Conservation (phyloP, 441 rosid species). For the Croton setiger region DNA sequence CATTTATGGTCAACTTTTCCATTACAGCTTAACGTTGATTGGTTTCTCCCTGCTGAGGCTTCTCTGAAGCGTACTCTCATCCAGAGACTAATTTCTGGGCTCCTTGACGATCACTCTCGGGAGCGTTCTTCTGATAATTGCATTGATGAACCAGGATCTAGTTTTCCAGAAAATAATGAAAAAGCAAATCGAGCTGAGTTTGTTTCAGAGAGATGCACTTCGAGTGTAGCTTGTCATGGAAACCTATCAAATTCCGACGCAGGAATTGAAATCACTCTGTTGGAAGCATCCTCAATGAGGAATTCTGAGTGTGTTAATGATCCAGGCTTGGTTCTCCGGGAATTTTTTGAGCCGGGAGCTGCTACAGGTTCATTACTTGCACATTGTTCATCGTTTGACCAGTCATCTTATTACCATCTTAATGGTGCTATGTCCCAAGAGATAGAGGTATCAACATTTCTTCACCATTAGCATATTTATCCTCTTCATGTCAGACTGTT, state of each 20-base stretch:
- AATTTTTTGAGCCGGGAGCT: conserved; percentile 69
- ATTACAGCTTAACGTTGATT: conserved; percentile 58
- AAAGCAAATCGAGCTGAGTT: conserved; percentile 39
- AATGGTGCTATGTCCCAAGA: conserved; percentile 44
- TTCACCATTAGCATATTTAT: conserved; percentile 13
- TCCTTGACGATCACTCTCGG: conserved; percentile 37
- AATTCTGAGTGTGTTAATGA: conserved; percentile 55
- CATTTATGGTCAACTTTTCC: conserved; percentile 8
- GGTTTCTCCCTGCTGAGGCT: conserved; percentile 81
- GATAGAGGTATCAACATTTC: conserved; percentile 56
- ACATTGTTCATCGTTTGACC: conserved; percentile 57
- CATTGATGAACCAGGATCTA: conserved; percentile 37
- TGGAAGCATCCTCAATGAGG: conserved; percentile 58
- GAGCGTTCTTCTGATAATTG: conserved; percentile 32
- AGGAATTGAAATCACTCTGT: conserved; percentile 72
- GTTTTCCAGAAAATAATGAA: conserved; percentile 39
- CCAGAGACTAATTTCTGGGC: conserved; percentile 48
- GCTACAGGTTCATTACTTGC: conserved; percentile 63
- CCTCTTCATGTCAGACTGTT: neutral
- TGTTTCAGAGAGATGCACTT: conserved; percentile 39
- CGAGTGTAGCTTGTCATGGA: conserved; percentile 40
- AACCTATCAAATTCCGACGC: conserved; percentile 43
- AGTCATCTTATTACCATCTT: conserved; percentile 53
- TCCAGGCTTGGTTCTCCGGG: conserved; percentile 78
- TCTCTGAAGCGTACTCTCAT: conserved; percentile 62